Percentiles rank a stretch among this genome's conserved stretches.
These are phyloP conservation scores for Colletotrichum sansevieriae DNA, from an alignment of 2,329 filamentous ascomycete species.

Conservation along the genomic window DNA sequence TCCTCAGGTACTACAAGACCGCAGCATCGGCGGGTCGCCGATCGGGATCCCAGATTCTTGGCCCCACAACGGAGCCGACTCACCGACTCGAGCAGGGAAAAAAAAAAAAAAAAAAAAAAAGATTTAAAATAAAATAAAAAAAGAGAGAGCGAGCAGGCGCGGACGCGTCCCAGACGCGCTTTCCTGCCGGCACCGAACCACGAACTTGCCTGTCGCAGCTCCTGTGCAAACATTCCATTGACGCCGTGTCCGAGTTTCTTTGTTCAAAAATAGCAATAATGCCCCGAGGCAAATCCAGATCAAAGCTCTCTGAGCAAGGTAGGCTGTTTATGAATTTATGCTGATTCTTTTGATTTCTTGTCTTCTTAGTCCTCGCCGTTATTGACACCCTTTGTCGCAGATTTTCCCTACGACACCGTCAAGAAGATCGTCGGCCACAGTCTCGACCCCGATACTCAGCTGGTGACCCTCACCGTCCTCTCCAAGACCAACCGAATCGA, in stretches of 20 bases:
- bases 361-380: not conserved
- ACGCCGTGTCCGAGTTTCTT: not conserved
- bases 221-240: not conserved
- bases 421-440: constrained; percentile 28
- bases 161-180: constrained; percentile 30
- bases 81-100: not conserved
- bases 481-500: constrained; percentile 13
- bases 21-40: too few relatives aligned
- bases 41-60: too few relatives aligned
- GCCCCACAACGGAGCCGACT: not conserved
- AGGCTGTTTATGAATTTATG: not conserved
- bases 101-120: constrained; percentile 19
- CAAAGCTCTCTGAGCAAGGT: constrained; percentile 31
- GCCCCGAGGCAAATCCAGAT: constrained; percentile 20
- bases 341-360: not conserved
- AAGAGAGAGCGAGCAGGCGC: constrained; percentile 19
- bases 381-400: not conserved
- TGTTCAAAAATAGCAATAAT: constrained; percentile 4
- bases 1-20: too few relatives aligned
- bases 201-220: constrained; percentile 5
- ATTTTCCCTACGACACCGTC: constrained; percentile 32
- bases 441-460: constrained; percentile 25
- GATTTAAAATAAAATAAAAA: too few relatives aligned
- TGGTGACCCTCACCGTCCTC: constrained; percentile 33
- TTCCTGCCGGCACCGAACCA: not conserved